Base-by-base conservation (phyloP, 2,329 filamentous ascomycete genomes). In the Decorospora gaudefroyi region DNA sequence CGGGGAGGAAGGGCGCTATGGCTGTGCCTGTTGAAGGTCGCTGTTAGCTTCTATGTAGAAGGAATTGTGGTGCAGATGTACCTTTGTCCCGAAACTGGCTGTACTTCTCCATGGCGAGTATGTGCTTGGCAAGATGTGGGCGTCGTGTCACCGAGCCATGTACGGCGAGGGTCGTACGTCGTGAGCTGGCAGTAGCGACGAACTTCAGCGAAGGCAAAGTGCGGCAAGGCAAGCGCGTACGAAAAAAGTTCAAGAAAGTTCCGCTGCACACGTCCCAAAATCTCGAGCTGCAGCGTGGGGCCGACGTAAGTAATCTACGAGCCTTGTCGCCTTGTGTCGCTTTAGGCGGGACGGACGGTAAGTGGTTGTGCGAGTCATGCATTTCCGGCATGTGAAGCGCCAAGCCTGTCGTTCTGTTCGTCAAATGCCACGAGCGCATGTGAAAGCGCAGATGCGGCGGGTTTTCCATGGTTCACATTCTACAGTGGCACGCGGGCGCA, bases 1-100 rank as follows among this genome's bases (percentile, higher is more conserved):
- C 81, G 11, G 93, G 91, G 51, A 97, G 85, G 76, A 99, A 99
- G 45, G 93, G 93, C 54, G 93, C 89, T 69, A 99, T 95, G 62
- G 93, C 92, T 57, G 93, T 95, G 56, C 91, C 92, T 97, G 59
- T 45, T 22, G 6, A n/a, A n/a, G 18, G 23, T n/a, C 16, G 18
- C 6, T 29, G 35, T 64, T 42, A 63, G 56, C 44, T 28, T 25
- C 12, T 15, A 11, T n/a, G n/a, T n/a, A n/a, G n/a, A n/a, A n/a
- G n/a, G n/a, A n/a, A n/a, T n/a, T n/a, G n/a, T n/a, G n/a, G n/a
- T n/a, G n/a, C 3, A 31, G 17, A 42, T 38, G 17, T 76, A 88
- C 90, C 90, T 83, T 87, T 84, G 73, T 96, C 91, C 61, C 91
- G 85, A 66, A 89, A 96, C 70, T 95, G 90, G 44, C 88, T 92